Evolutionary conservation across 1,139 yeast species (phyloP).

Genomic region (Saccharomycopsis hybrid): DNA sequence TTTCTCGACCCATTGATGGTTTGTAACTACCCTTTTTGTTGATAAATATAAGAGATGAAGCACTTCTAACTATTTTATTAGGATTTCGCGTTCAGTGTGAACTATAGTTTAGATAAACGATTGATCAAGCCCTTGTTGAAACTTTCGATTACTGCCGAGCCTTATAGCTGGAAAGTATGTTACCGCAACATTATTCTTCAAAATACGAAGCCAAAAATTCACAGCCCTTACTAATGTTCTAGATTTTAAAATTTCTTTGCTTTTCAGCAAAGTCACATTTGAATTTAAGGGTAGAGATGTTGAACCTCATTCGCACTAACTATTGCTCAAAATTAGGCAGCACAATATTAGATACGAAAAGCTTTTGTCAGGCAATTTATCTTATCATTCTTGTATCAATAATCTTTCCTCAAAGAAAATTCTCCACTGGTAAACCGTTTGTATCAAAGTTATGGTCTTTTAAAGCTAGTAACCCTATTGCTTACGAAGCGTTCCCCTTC

Average conservation of each 20-base stretch:
- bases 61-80: no score
- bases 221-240: not conserved
- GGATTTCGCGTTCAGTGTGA: no score
- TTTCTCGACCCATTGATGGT: no score
- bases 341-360: not conserved
- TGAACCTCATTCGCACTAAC: not conserved
- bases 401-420: slow-evolving; percentile 5
- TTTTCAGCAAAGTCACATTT: not conserved
- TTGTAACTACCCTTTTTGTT: no score
- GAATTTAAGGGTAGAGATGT: not conserved
- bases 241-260: not conserved
- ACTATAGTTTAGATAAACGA: no score
- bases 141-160: no score
- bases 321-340: not conserved
- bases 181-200: not conserved
- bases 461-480: not conserved
- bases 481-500: slow-evolving; percentile 5
- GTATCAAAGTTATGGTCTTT: slow-evolving; percentile 2
- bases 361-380: not conserved
- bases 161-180: slow-evolving; percentile 1
- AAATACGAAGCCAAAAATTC: not conserved
- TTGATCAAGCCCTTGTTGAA: no score
- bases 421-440: slow-evolving; percentile 8
- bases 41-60: no score
- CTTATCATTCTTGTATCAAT: slow-evolving; percentile 1